Evolutionary conservation across 768 basidiomycete species (phyloP).

Genomic region (Lactarius hengduanensis): DNA sequence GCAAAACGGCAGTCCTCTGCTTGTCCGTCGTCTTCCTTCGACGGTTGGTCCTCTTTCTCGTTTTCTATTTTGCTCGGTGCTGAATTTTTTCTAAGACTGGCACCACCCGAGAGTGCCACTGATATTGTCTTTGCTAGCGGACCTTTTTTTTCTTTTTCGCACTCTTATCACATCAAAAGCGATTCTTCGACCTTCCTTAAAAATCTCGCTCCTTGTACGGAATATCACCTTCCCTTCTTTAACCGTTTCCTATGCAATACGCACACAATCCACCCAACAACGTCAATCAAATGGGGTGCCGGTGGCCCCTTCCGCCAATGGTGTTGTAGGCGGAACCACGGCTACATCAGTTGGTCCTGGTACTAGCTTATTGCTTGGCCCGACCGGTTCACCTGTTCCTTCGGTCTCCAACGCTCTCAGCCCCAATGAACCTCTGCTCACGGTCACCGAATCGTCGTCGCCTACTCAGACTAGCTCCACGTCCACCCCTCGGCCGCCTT

Average conservation of each 20-base stretch:
- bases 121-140: slow-evolving; percentile 5
- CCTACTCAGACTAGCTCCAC: background rate
- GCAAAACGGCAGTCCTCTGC: slow-evolving; percentile 1
- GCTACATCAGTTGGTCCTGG: background rate
- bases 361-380: slow-evolving; percentile 16
- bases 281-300: slow-evolving; percentile 1
- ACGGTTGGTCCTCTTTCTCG: slow-evolving; percentile 4
- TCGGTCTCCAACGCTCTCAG: slow-evolving; percentile 1
- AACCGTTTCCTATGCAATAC: slow-evolving; percentile 12
- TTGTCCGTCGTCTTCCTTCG: background rate
- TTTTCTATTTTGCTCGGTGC: background rate
- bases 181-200: slow-evolving; percentile 14
- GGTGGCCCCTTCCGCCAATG: slow-evolving; percentile 8
- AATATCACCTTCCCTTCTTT: background rate
- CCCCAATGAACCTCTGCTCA: background rate
- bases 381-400: background rate
- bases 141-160: slow-evolving; percentile 2
- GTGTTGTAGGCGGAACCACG: slow-evolving; percentile 9
- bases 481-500: background rate
- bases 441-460: background rate
- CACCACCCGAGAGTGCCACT: background rate
- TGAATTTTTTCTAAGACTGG: background rate
- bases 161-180: slow-evolving; percentile 5
- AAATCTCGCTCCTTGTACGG: slow-evolving; percentile 19
- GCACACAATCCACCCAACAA: background rate